Evolutionary conservation across 345 rosid species (phyloP), one percentile per base, ranked within the genome.

Genomic region (Nasturtium officinale): DNA sequence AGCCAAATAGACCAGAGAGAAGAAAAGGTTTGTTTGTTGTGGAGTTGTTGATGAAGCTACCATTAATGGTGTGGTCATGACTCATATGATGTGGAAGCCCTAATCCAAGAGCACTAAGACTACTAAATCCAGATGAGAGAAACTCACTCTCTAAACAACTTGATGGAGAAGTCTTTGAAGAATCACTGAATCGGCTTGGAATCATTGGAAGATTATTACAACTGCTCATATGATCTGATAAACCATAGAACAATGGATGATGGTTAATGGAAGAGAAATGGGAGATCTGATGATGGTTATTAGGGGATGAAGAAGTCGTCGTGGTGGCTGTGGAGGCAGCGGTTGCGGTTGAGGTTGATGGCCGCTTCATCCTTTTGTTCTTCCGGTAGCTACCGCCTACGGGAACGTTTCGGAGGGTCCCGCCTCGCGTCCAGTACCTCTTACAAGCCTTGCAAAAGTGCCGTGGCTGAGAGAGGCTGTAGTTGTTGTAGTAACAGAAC

Each of bases 401-500:
- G 1, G 96, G 91, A 76, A 87, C 90, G 61, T 87, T 89, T 61
- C 90, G 78, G 11, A 87, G 77, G 20, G 90, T 85, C 11, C 91
- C 90, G 54, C 92, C 96, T 68, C 85, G 47, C 0, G 91, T 85
- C 92, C 96, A 87, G 65, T 89, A 89, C 13, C 94, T 78, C 72
- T 86, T 89, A 28, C 94, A 89, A 48, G 89, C 87, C 81, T 87
- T 89, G 83, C 91, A 89, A 52, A 87, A 87, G 77, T 87, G 87
- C 10, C 92, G 72, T 0, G 90, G 92, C 79, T 87, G 90, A 7
- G 90, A 83, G 52, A 86, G 80, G 75, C 92, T 87, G 82, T 87
- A 87, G 84, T 89, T 89, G 82, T 89, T 89, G 82, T 85, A 89
- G 86, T 89, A 89, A 58, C 94, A 89, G 69, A 87, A 87, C 78